phyloP scores from a whole-genome alignment of 2,329 filamentous ascomycete genomes.

The Falciphora oryzae region DNA sequence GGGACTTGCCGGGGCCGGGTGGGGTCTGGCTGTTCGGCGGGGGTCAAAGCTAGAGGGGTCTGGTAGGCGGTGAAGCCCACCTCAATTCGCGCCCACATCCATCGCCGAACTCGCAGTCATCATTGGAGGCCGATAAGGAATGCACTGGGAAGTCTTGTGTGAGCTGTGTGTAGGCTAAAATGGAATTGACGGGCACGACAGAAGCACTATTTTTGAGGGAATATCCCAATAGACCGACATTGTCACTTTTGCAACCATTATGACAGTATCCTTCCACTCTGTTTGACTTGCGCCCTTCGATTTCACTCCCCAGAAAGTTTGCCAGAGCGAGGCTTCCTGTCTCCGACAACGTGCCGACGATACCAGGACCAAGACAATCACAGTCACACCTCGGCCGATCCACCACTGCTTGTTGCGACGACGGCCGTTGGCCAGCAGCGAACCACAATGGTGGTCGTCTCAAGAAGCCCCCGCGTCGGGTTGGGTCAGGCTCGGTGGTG shows the following conservation, averaged over 20 bases:
- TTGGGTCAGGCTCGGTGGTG: not conserved
- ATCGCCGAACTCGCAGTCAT: not conserved
- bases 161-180: not conserved
- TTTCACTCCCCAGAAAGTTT: not conserved
- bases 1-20: constrained; percentile 2
- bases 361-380: not conserved
- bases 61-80: not conserved
- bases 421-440: not conserved
- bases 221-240: not conserved
- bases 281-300: not conserved
- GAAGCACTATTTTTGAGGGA: not conserved
- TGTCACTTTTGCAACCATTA: too few relatives aligned
- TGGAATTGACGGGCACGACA: not conserved
- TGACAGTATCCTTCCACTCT: not conserved
- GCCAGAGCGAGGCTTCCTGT: too few relatives aligned
- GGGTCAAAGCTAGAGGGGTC: not conserved
- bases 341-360: not conserved
- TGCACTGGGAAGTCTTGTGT: too few relatives aligned
- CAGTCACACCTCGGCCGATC: not conserved
- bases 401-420: not conserved
- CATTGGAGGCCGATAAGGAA: not conserved
- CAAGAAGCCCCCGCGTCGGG: not conserved
- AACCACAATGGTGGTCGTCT: not conserved
- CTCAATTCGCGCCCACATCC: not conserved
- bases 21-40: not conserved